Percentiles rank a stretch among this genome's conserved stretches.
These are phyloP conservation scores for Pelagophyceae sp. DNA, from an alignment of 352 stramenopile species.

Conservation along the genomic window DNA sequence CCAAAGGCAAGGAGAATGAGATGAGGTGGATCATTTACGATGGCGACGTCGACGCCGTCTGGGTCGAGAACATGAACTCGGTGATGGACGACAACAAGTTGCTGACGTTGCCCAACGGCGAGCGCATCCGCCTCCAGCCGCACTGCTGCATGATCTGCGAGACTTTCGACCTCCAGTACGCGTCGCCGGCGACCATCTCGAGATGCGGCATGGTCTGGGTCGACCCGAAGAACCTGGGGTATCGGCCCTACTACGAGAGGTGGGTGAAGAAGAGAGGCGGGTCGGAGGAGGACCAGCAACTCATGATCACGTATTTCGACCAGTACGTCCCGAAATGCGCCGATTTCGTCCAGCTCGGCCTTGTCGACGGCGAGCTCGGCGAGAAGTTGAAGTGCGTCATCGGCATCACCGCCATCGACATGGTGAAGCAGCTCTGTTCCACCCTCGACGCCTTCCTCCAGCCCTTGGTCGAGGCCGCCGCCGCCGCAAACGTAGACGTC, in stretches of 20 bases:
- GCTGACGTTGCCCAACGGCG: constrained; percentile 84
- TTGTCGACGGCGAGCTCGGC: constrained; percentile 72
- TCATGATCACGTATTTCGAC: constrained; percentile 73
- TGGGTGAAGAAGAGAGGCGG: constrained; percentile 79
- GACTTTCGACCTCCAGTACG: constrained; percentile 89
- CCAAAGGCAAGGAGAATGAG: constrained; percentile 74
- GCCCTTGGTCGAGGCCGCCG: constrained; percentile 38
- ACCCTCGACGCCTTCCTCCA: constrained; percentile 73
- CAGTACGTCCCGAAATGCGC: constrained; percentile 80
- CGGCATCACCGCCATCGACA: constrained; percentile 80
- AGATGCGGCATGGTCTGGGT: constrained; percentile 93
- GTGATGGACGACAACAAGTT: constrained; percentile 83
- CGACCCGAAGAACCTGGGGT: constrained; percentile 88
- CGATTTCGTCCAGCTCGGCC: constrained; percentile 80
- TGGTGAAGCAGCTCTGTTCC: constrained; percentile 87
- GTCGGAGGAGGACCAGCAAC: constrained; percentile 31
- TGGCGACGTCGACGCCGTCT: constrained; percentile 87
- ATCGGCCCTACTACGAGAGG: constrained; percentile 81
- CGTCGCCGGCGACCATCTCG: constrained; percentile 82
- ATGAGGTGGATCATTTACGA: constrained; percentile 90
- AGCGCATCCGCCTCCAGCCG: constrained; percentile 80
- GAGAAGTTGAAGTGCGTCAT: constrained; percentile 80
- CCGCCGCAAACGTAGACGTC: constrained; percentile 1
- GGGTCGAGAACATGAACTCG: constrained; percentile 95
- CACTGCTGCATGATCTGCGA: constrained; percentile 87